Percentiles rank a stretch among this genome's conserved stretches.
Evolutionary conservation across 305 asterid species (phyloP).

Genomic region (Fraxinus ornus): DNA sequence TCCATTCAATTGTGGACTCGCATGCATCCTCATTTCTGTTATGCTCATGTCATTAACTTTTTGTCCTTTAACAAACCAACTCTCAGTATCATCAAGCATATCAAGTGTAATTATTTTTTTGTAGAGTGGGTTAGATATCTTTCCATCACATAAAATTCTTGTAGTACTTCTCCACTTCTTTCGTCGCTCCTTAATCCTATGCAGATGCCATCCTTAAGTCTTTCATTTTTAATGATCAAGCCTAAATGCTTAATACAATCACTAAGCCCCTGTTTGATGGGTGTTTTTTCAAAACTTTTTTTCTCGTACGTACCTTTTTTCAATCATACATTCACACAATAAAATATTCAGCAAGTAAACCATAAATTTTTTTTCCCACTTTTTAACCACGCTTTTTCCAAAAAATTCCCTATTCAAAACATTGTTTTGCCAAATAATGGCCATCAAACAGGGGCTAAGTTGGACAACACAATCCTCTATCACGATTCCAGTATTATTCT

Average conservation of each 20-base stretch:
- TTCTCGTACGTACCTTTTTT: no score
- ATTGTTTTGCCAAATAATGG: not conserved
- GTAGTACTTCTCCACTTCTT: not conserved
- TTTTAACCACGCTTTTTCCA: not conserved
- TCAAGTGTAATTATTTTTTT: not conserved
- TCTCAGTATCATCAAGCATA: not conserved
- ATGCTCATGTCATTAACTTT: not conserved
- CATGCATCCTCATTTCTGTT: not conserved
- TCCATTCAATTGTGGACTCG: not conserved
- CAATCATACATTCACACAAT: not conserved
- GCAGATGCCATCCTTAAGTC: not conserved
- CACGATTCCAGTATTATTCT: not conserved
- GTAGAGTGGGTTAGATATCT: not conserved
- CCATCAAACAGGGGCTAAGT: not conserved
- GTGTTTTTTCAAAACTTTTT: not conserved
- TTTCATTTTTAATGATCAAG: not conserved
- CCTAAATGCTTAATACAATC: not conserved
- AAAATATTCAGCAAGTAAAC: no score
- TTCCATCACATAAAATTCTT: not conserved
- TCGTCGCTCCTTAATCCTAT: not conserved
- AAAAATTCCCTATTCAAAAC: not conserved
- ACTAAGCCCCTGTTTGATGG: not conserved
- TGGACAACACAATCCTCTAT: not conserved
- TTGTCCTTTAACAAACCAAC: not conserved
- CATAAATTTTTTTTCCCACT: not conserved